Evolutionary conservation across 2,329 filamentous ascomycete species (phyloP).

Genomic region (Cladorrhinum sp.): DNA sequence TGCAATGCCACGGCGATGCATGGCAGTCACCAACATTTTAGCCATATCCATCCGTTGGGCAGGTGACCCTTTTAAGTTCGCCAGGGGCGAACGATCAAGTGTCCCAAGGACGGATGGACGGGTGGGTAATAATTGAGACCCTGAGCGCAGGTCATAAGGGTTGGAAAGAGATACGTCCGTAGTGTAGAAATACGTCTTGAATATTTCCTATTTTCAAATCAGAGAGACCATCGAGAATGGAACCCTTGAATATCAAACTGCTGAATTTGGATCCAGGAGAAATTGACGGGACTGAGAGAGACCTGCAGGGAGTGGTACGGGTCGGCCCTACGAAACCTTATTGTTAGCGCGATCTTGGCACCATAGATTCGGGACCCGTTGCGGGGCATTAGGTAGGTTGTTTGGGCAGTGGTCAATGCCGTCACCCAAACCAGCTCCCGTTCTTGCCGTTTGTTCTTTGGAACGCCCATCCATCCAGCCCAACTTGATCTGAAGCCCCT

Average conservation of each 20-base stretch:
- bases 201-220: too few species aligned
- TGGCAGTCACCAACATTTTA: not conserved
- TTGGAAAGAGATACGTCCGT: too few species aligned
- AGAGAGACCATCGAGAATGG: too few species aligned
- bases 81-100: not conserved
- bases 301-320: too few species aligned
- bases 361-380: not conserved
- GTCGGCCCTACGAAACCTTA: not conserved
- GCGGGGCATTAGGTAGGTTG: not conserved
- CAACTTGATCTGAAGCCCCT: not conserved
- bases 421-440: not conserved
- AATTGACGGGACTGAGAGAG: not conserved
- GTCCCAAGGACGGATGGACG: not conserved
- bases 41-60: not conserved
- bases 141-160: too few species aligned
- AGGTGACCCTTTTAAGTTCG: not conserved
- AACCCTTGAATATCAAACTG: not conserved
- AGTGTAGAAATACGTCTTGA: too few species aligned
- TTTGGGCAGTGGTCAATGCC: not conserved
- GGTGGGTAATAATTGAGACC: not conserved
- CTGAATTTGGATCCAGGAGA: not conserved
- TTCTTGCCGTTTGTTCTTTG: not conserved
- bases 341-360: not conserved
- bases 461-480: not conserved
- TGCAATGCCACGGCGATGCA: not conserved